Evolutionary conservation across 2,329 filamentous ascomycete genomes (phyloP), one percentile per base, ranked within the genome.

Genomic region (Penicillium sumatraense): DNA sequence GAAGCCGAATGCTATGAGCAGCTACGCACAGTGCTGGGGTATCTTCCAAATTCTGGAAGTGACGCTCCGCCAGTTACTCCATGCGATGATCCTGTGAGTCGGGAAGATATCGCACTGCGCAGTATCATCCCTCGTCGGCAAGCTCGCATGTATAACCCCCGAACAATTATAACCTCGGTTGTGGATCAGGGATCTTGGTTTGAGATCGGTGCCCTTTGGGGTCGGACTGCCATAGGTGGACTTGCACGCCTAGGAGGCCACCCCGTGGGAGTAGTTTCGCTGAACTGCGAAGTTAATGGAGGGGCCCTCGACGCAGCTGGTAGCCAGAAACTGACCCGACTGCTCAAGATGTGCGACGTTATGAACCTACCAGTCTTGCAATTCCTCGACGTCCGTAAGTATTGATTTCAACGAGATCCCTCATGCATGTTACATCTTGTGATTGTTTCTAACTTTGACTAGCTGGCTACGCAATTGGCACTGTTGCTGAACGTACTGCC

Each of bases 281-380:
- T 84, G 38, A 86, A 88, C 59, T 84, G 83, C 57, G 85, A 88
- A 68, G 78, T 84, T 18, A 83, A 85, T 44, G 80, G 83, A 1
- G 85, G 86, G 9, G 85, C 86, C 0, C 71, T 88, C 8, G 85
- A 88, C 65, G 82, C 85, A 0, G 74, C 78, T 0, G 85, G 85
- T 5, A 82, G 81, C 9, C 85, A 87, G 59, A 88, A 88, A 63
- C 75, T 87, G 18, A 82, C 80, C 0, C 75, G 83, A 2, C 79
- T 86, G 68, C 71, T 88, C 31, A 87, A 87, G 63, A 80, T 88
- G 63, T 83, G 84, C 58, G 86, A 88, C 63, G 78, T 87, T 40
- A 86, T 88, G 75, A 88, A 88, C 57, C 72, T 88, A 2, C 86
- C 86, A 0, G 74, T 87, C 3, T 54, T 88, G 7, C 86, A 88